Conservation (phyloP, 1,284 basidiomycete genomes). For the Ceratobasidium sp. region DNA sequence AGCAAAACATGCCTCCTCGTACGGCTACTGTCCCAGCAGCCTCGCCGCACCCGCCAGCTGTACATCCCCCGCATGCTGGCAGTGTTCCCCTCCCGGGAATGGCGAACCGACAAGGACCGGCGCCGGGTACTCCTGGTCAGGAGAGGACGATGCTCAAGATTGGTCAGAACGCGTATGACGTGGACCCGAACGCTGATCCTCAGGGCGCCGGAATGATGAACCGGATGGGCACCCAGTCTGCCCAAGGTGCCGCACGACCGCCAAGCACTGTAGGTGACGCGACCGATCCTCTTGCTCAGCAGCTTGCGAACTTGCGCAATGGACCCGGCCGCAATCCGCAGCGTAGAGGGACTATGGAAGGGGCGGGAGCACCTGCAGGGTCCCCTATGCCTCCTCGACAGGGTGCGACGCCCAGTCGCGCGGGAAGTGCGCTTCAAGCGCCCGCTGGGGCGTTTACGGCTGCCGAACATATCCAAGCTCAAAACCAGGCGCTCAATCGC, state of each 20-base stretch:
- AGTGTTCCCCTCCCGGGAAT: constrained; percentile 57
- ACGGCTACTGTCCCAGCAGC: constrained; percentile 32
- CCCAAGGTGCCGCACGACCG: constrained; percentile 40
- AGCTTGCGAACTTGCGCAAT: constrained; percentile 69
- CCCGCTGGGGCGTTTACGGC: constrained; percentile 42
- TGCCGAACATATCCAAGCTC: constrained; percentile 44
- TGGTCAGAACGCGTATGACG: constrained; percentile 74
- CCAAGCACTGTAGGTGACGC: constrained; percentile 62
- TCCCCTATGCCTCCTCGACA: not conserved
- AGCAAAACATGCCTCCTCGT: constrained; percentile 41
- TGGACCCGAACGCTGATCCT: constrained; percentile 74
- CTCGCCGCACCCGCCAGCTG: constrained; percentile 6
- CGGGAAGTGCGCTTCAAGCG: constrained; percentile 35
- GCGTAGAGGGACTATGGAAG: constrained; percentile 43
- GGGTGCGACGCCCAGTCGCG: constrained; percentile 25
- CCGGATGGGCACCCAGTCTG: constrained; percentile 26
- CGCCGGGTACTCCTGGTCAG: constrained; percentile 26
- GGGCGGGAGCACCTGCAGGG: constrained; percentile 48
- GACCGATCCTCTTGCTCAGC: constrained; percentile 81
- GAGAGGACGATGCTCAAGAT: constrained; percentile 75
- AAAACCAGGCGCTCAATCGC: constrained; percentile 40
- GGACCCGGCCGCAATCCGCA: constrained; percentile 45
- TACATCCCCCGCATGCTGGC: constrained; percentile 40
- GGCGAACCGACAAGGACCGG: constrained; percentile 46
- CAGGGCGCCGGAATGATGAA: constrained; percentile 50